A percentile compares a stretch with the other conserved stretches of the same genome.
These are phyloP conservation scores for Aureobasidium sp. DNA, from an alignment of 2,329 filamentous ascomycete genomes.

Conservation along the genomic window DNA sequence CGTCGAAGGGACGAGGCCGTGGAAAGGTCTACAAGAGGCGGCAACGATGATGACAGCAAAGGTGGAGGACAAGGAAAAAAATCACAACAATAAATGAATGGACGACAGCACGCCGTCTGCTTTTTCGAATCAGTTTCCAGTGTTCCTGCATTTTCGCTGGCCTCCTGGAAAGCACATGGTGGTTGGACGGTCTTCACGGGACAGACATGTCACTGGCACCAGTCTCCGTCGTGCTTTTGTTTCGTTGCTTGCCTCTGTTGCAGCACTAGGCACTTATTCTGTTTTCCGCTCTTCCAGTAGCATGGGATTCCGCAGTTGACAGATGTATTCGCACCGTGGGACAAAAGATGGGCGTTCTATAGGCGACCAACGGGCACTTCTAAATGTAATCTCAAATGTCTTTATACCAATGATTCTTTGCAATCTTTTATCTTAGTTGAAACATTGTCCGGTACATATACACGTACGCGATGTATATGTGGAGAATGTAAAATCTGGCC, in stretches of 20 bases:
- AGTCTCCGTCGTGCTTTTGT: not conserved
- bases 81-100: conserved; percentile 8
- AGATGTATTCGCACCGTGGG: not conserved
- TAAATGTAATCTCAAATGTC: conserved; percentile 12
- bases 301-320: not conserved
- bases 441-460: not conserved
- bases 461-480: not conserved
- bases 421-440: not conserved
- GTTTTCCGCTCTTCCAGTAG: not conserved
- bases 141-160: not conserved
- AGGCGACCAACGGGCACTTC: not conserved
- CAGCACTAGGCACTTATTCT: not conserved
- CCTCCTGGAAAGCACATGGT: not conserved
- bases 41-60: conserved; percentile 4
- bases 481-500: not conserved
- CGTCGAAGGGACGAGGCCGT: not conserved
- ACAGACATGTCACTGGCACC: not conserved
- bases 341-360: not conserved
- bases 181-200: not conserved
- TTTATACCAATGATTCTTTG: not conserved
- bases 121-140: not conserved
- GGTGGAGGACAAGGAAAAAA: not conserved
- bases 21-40: conserved; percentile 7
- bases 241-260: not conserved
- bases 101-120: conserved; percentile 5